These are phyloP conservation scores for Cucurbita maxima DNA, from an alignment of 306 rosid genomes.

Conservation along the genomic window DNA sequence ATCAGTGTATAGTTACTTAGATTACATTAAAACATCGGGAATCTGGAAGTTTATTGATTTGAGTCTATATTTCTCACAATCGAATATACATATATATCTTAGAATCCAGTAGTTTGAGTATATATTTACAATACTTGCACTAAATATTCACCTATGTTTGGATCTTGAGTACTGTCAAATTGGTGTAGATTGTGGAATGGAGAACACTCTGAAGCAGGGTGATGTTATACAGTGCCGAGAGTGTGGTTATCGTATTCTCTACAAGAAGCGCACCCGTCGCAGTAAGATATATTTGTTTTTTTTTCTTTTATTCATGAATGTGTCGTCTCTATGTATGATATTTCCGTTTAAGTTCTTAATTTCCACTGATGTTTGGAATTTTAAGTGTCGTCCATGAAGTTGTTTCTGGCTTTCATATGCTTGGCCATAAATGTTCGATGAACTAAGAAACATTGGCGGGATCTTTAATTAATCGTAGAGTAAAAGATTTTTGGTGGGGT, in stretches of 20 bases:
- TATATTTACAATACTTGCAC: neutral
- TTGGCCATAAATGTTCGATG: neutral
- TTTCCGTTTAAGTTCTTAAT: neutral
- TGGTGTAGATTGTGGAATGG: constrained; percentile 76
- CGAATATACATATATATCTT: no score
- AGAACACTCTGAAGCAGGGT: constrained; percentile 67
- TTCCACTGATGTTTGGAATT: neutral
- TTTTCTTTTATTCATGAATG: neutral
- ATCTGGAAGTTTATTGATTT: neutral
- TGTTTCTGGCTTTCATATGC: neutral
- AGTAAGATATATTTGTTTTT: constrained; percentile 27
- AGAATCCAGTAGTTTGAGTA: neutral
- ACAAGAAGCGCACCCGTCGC: constrained; percentile 98
- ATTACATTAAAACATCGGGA: neutral
- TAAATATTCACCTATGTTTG: neutral
- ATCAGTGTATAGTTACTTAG: neutral
- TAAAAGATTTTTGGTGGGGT: neutral
- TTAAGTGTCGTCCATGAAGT: neutral
- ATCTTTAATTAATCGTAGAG: neutral
- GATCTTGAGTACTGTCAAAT: neutral
- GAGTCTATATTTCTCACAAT: neutral
- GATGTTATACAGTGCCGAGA: constrained; percentile 94
- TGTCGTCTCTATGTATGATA: neutral
- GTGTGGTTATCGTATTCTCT: constrained; percentile 85
- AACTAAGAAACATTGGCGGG: neutral